Conservation (phyloP, 2,329 filamentous ascomycete genomes). For the Bisporella sp. region DNA sequence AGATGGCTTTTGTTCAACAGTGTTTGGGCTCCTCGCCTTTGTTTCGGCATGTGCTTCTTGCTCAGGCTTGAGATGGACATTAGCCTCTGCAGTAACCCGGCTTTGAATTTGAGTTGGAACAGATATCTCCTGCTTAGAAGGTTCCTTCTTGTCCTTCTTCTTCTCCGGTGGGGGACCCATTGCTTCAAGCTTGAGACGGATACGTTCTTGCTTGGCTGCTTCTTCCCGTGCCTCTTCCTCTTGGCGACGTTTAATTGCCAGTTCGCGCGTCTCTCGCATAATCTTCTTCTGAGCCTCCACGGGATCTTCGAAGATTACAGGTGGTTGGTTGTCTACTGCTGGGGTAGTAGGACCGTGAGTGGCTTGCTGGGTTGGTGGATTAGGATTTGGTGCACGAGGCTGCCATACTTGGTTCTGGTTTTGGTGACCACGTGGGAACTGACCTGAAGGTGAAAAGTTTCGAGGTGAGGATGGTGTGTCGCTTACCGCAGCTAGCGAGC, state of each 20-base stretch:
- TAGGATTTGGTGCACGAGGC: constrained; percentile 28
- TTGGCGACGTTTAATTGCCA: constrained; percentile 59
- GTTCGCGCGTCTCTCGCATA: constrained; percentile 65
- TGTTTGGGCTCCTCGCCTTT: constrained; percentile 8
- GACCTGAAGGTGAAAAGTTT: constrained; percentile 28
- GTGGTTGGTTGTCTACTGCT: constrained; percentile 22
- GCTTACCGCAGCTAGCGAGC: constrained; percentile 42
- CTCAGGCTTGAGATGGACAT: not conserved
- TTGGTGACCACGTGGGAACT: constrained; percentile 11
- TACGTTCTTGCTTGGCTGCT: constrained; percentile 62
- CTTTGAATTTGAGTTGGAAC: constrained; percentile 27
- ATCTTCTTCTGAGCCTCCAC: constrained; percentile 60
- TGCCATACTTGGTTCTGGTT: constrained; percentile 31
- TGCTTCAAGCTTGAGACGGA: constrained; percentile 65
- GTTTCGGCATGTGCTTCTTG: constrained; percentile 7
- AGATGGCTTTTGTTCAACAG: constrained; percentile 4
- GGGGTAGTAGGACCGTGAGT: constrained; percentile 24
- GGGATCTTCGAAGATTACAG: constrained; percentile 41
- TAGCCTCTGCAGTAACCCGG: constrained; percentile 13
- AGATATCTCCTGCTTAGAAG: constrained; percentile 39
- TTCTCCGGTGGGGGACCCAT: constrained; percentile 59
- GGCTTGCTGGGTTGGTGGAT: constrained; percentile 27
- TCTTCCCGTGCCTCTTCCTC: constrained; percentile 68
- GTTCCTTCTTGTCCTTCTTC: constrained; percentile 47
- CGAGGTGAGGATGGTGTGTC: constrained; percentile 45